Evolutionary conservation across 192 early-diverging fungal genomes (phyloP), one percentile per base, ranked within the genome.

Genomic region (Podila verticillata): DNA sequence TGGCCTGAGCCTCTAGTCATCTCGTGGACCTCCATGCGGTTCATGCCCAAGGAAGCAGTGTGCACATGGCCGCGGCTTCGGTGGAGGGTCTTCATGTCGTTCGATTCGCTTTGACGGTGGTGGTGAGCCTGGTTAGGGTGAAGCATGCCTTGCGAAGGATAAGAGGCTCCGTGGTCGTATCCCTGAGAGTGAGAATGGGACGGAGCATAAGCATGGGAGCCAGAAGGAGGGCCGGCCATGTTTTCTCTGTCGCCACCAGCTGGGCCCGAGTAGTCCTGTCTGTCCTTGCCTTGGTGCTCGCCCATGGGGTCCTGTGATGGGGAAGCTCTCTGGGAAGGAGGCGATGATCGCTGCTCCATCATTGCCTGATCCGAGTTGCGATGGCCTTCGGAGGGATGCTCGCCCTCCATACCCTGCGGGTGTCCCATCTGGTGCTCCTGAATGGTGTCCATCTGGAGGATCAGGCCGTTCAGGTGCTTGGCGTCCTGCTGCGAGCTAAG

Each of bases 391-490:
- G 48, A 36, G 59, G 17, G 57, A 15, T 61, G 58, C 6, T 47
- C 36, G 17, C 57, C 57, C 7, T 54, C 51, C 51, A 74, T 62
- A 61, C 6, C 58, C 57, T 24, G 47, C 22, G n/a, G 47, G 35
- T 58, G 62, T 8, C 61, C 24, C 28, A 47, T 70, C 35, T 66
- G 75, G 57, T 72, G 77, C 35, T 80, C 77, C 57, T 80, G 77
- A 34, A 80, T 80, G 8, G 77, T 72, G 22, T 80, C 77, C 65
- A 80, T 67, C 28, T 80, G 70, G 5, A 80, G 57, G 39, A 80
- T 68, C 13, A 80, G 57, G 8, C 77, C 70, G 29, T 80, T 64
- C 65, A 80, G 66, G 22, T 80, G 77, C 35, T 72, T 72, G 51
- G 70, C 77, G n/a, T 80, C 77, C 39, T 72, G 77, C 29, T 72